These are phyloP conservation scores for Selaginella tamariscina DNA, from an alignment of 75 land plant genomes.

Conservation along the genomic window DNA sequence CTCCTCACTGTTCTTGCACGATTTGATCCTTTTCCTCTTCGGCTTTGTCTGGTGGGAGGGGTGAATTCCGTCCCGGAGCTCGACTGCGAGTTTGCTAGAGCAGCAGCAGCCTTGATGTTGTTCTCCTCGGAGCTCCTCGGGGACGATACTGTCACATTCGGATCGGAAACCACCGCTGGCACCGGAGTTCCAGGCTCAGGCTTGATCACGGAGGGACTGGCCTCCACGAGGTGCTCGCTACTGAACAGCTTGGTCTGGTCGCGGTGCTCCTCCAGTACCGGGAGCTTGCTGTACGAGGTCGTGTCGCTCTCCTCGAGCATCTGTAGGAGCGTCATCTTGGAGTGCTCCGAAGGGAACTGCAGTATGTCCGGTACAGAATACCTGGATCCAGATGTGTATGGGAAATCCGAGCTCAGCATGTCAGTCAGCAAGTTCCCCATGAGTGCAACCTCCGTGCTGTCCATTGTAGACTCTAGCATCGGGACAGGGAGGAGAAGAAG, in stretches of 20 bases:
- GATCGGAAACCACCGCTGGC: too few species aligned
- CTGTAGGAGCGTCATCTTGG: background rate
- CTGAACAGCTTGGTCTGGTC: background rate
- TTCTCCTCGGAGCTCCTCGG: background rate
- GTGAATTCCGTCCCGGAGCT: slow-evolving; percentile 8
- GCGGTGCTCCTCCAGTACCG: background rate
- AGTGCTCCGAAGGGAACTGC: slow-evolving; percentile 2
- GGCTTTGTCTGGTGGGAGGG: background rate
- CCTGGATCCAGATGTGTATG: background rate
- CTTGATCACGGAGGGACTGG: too few species aligned
- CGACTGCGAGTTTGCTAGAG: background rate
- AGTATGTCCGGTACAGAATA: background rate
- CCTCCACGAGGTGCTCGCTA: too few species aligned
- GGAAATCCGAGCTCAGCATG: slow-evolving; percentile 7
- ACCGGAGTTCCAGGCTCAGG: too few species aligned
- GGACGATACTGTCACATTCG: too few species aligned
- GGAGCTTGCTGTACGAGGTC: background rate
- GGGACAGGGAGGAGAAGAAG: background rate
- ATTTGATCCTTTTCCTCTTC: slow-evolving; percentile 6
- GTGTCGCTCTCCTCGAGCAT: slow-evolving; percentile 7
- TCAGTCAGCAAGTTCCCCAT: slow-evolving; percentile 11
- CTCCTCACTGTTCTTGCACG: slow-evolving; percentile 12
- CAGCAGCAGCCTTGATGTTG: slow-evolving; percentile 7
- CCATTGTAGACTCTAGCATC: background rate
- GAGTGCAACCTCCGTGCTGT: background rate